Evolutionary conservation across 2,329 filamentous ascomycete species (phyloP).

Genomic region (Capronia americana): DNA sequence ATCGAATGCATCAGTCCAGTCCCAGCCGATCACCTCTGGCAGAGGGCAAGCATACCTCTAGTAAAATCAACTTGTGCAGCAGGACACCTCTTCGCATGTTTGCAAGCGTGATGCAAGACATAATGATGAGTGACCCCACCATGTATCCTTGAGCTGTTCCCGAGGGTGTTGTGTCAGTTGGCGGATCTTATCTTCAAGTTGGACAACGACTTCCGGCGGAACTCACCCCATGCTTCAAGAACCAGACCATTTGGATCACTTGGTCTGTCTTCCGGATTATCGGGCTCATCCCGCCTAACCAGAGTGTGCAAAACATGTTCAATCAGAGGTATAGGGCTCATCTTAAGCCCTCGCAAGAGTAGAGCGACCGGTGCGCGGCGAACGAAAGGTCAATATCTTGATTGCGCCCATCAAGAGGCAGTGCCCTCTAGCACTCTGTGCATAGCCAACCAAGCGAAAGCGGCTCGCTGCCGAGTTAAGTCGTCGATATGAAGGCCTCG

Average conservation of each 20-base stretch:
- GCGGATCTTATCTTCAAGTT: not conserved
- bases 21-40: no score
- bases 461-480: not conserved
- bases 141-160: slow-evolving; percentile 47
- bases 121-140: slow-evolving; percentile 52
- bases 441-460: slow-evolving; percentile 15
- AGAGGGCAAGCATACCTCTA: slow-evolving; percentile 46
- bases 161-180: slow-evolving; percentile 8
- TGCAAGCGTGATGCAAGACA: slow-evolving; percentile 51
- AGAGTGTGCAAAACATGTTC: slow-evolving; percentile 33
- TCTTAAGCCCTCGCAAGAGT: slow-evolving; percentile 16
- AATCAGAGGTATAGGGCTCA: slow-evolving; percentile 34
- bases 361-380: slow-evolving; percentile 14
- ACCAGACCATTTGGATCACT: slow-evolving; percentile 43
- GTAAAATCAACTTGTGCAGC: slow-evolving; percentile 53
- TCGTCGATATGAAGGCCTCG: not conserved
- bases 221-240: slow-evolving; percentile 48
- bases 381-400: slow-evolving; percentile 1
- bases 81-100: slow-evolving; percentile 53
- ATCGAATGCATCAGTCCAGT: not conserved
- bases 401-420: slow-evolving; percentile 28
- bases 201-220: not conserved
- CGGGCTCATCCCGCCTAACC: slow-evolving; percentile 28
- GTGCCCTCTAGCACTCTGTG: slow-evolving; percentile 4
- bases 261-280: slow-evolving; percentile 33